Base-by-base conservation (phyloP, 192 early-diverging fungal genomes). In the Pilaira anomala region DNA sequence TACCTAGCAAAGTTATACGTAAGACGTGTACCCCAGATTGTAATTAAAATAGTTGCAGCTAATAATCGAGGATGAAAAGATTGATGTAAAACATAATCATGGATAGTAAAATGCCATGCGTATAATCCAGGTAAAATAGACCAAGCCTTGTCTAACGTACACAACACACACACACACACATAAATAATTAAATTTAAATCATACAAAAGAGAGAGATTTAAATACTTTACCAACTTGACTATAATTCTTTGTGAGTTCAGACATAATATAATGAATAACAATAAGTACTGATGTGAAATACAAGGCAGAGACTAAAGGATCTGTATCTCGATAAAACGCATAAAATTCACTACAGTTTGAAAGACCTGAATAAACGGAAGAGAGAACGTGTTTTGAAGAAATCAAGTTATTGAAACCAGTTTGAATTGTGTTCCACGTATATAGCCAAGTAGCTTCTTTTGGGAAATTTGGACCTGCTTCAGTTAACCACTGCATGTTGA, bases 1-100 rank as follows among this genome's bases (percentile, higher is more conserved):
- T 73, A 73, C 72, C 72, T 63, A 19, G 76, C 71, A 63, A 91
- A 92, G 75, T 93, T 95, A 68, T 77, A 91, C 0, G 89, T 90
- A 40, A 94, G 69, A 18, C 93, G 83, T 1, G 72, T 6, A 7
- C 87, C 85, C 94, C 94, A 97, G 18, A 84, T 18, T 0, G 75
- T 58, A 16, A 87, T 82, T 11, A 91, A 62, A 12, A 68, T 9
- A 19, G 75, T 48, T 7, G 80, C 79, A 0, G 73, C 48, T 13
- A 79, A 7, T 0, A 81, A 67, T 30, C 85, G 73, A 19, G 53
- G 46, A 41, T 79, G 66, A 8, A 79, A 45, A 9, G 68, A 64
- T 22, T 65, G 62, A 44, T 63, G 66, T 24, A 68, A 67, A 13
- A 83, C 49, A 65, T 74, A 76, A n/a, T 74, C 68, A 60, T 85